Conservation (phyloP, 2,329 filamentous ascomycete genomes). For the Waltergamsia citrina region DNA sequence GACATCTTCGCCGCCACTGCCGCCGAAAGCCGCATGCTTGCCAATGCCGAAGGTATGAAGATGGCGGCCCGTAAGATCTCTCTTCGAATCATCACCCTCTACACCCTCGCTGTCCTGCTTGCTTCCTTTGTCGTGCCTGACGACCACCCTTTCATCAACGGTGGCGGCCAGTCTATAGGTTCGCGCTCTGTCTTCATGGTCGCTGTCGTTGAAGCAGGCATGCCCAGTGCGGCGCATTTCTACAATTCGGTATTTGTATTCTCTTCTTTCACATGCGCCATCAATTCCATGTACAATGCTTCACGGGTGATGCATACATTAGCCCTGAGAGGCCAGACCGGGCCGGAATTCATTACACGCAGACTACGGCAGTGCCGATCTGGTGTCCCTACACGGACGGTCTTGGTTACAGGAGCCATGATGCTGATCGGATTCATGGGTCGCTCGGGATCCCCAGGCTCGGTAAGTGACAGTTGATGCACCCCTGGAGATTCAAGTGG, state of each 20-base stretch:
- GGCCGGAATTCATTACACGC: slow-evolving; percentile 28
- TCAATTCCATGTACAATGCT: slow-evolving; percentile 26
- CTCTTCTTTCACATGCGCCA: slow-evolving; percentile 24
- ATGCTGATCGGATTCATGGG: slow-evolving; percentile 29
- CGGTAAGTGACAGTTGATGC: slow-evolving; percentile 21
- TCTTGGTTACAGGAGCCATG: slow-evolving; percentile 25
- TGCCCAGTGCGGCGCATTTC: slow-evolving; percentile 23
- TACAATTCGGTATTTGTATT: slow-evolving; percentile 28
- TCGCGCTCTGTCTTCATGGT: slow-evolving; percentile 23
- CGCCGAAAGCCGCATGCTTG: slow-evolving; percentile 21
- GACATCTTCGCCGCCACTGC: slow-evolving; percentile 27
- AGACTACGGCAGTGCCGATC: slow-evolving; percentile 22
- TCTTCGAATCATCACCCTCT: slow-evolving; percentile 21
- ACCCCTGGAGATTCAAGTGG: no score
- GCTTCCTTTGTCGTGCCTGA: slow-evolving; percentile 22
- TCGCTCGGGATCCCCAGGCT: slow-evolving; percentile 21
- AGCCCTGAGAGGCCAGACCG: slow-evolving; percentile 24
- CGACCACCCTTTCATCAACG: slow-evolving; percentile 29
- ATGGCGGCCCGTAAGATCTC: slow-evolving; percentile 28
- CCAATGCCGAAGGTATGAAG: slow-evolving; percentile 27
- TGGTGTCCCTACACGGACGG: slow-evolving; percentile 26
- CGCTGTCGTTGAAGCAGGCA: slow-evolving; percentile 23
- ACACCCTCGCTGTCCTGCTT: slow-evolving; percentile 14
- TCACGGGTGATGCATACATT: slow-evolving; percentile 25
- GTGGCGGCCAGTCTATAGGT: slow-evolving; percentile 22